Evolutionary conservation across 495 filamentous ascomycete species (phyloP).

Genomic region (Tuber calosporum): DNA sequence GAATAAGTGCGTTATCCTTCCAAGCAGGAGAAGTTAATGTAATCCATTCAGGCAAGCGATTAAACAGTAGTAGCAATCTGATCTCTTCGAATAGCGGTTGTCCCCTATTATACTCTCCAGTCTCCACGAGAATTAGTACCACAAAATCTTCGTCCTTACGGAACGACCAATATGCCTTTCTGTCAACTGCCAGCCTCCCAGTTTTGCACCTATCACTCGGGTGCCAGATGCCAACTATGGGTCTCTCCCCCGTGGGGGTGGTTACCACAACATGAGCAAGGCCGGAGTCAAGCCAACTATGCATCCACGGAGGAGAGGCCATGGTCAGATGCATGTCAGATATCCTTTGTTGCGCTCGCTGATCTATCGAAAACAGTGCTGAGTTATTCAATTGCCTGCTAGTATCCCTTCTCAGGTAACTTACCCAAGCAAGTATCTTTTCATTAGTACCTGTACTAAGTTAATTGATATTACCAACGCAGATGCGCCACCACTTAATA

Average conservation of each 20-base stretch:
- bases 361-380: background rate
- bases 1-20: background rate
- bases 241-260: background rate
- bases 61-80: slow-evolving; percentile 46
- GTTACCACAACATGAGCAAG: background rate
- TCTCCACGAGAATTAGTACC: slow-evolving; percentile 24
- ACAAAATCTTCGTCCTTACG: background rate
- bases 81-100: slow-evolving; percentile 45
- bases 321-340: background rate
- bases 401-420: background rate
- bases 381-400: background rate
- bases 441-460: background rate
- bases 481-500: background rate
- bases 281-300: slow-evolving; percentile 10
- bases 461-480: background rate
- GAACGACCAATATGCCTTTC: slow-evolving; percentile 18
- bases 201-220: slow-evolving; percentile 20
- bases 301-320: background rate
- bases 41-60: slow-evolving; percentile 44
- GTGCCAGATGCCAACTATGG: background rate
- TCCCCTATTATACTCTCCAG: slow-evolving; percentile 42
- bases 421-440: background rate
- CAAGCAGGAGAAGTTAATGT: background rate
- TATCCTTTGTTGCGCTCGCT: background rate
- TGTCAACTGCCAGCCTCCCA: slow-evolving; percentile 43